These are phyloP conservation scores for Agaricus sinodeliciosus DNA, from an alignment of 768 basidiomycete genomes.

Conservation along the genomic window DNA sequence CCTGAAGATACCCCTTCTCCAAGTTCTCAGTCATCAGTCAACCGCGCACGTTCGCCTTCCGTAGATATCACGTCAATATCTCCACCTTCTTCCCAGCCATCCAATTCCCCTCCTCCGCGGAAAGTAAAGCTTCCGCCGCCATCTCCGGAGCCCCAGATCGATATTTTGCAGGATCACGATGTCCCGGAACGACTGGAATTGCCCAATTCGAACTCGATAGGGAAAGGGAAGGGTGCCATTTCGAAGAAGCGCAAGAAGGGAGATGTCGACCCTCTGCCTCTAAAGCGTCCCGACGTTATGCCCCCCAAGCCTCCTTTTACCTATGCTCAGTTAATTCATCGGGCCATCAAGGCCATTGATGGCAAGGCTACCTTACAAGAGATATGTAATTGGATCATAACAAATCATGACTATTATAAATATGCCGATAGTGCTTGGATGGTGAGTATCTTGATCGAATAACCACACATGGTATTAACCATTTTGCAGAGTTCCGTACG, in stretches of 20 bases:
- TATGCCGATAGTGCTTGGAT: conserved; percentile 89
- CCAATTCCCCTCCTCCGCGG: conserved; percentile 59
- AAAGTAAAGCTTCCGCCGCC: conserved; percentile 41
- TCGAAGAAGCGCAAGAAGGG: conserved; percentile 73
- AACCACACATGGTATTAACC: conserved; percentile 10
- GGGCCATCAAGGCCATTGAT: conserved; percentile 74
- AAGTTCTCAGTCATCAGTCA: conserved; percentile 66
- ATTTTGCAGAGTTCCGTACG: conserved; percentile 79
- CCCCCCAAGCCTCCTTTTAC: conserved; percentile 87
- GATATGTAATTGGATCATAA: conserved; percentile 88
- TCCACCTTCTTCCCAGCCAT: conserved; percentile 75
- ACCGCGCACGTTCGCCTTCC: conserved; percentile 68
- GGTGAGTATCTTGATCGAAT: conserved; percentile 41
- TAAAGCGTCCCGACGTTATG: conserved; percentile 65
- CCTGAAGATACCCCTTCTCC: conserved; percentile 80
- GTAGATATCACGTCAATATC: conserved; percentile 79
- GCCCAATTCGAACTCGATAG: conserved; percentile 57
- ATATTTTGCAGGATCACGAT: conserved; percentile 31
- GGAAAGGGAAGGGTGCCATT: conserved; percentile 40
- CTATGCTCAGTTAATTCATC: conserved; percentile 88
- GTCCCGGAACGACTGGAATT: conserved; percentile 38
- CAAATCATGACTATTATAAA: conserved; percentile 85
- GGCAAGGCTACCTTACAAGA: conserved; percentile 89
- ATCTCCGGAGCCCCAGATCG: conserved; percentile 33
- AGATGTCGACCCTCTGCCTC: conserved; percentile 34